Percentiles rank a stretch among this genome's conserved stretches.
phyloP scores from a whole-genome alignment of 805 yeast genomes.

The Huiozyma naganishii region DNA sequence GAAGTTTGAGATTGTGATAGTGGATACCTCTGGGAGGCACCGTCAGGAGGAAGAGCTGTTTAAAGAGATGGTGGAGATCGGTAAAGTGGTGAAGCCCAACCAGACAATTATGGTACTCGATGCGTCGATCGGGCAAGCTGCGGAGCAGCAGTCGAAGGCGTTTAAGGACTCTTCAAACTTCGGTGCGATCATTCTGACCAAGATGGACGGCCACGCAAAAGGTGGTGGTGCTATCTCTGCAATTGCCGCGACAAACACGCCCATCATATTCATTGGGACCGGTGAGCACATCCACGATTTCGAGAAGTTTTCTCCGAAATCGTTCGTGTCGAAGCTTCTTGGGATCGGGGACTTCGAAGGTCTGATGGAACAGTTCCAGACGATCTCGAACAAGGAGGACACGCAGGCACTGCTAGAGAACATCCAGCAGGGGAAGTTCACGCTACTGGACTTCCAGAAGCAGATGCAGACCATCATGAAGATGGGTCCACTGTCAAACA shows the following conservation, averaged over 20 bases:
- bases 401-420: slow-evolving; percentile 87
- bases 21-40: slow-evolving; percentile 97
- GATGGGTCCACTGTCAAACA: slow-evolving; percentile 92
- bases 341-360: slow-evolving; percentile 96
- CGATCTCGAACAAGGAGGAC: slow-evolving; percentile 61
- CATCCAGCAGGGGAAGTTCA: slow-evolving; percentile 89
- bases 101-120: slow-evolving; percentile 97
- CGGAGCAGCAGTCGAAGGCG: slow-evolving; percentile 88
- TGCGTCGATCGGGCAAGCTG: slow-evolving; percentile 97
- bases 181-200: slow-evolving; percentile 90
- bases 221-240: slow-evolving; percentile 99
- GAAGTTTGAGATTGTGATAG: slow-evolving; percentile 85
- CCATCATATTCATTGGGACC: slow-evolving; percentile 92
- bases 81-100: slow-evolving; percentile 79
- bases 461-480: slow-evolving; percentile 93
- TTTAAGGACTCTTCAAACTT: slow-evolving; percentile 88
- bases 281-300: slow-evolving; percentile 94
- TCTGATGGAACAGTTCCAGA: slow-evolving; percentile 82
- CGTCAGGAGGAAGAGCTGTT: slow-evolving; percentile 87
- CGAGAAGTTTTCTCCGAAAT: slow-evolving; percentile 81
- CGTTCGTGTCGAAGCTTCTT: slow-evolving; percentile 79
- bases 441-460: slow-evolving; percentile 81
- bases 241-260: slow-evolving; percentile 93
- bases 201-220: slow-evolving; percentile 97
- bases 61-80: slow-evolving; percentile 89